These are phyloP conservation scores for Aureobasidium sp. DNA, from an alignment of 2,329 filamentous ascomycete genomes.

Conservation along the genomic window DNA sequence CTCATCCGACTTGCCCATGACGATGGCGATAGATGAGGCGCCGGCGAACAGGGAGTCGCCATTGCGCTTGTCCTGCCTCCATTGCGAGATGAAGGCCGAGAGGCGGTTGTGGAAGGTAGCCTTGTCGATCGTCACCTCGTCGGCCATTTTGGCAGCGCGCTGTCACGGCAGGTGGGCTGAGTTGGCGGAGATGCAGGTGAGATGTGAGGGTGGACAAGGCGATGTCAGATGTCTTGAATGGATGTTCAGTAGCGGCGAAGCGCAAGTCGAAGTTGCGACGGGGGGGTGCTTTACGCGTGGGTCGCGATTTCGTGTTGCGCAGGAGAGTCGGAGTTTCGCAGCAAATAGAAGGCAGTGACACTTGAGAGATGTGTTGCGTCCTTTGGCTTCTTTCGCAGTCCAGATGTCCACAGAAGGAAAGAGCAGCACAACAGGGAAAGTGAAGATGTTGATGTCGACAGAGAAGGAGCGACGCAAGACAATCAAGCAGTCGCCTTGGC, in stretches of 20 bases:
- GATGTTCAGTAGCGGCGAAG: constrained; percentile 3
- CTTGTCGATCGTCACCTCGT: constrained; percentile 92
- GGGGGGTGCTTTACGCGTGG: background rate
- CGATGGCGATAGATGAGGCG: constrained; percentile 73
- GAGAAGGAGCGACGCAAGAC: background rate
- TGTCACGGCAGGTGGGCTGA: background rate
- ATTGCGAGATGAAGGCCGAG: constrained; percentile 75
- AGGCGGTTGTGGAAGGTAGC: constrained; percentile 90
- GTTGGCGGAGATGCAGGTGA: background rate
- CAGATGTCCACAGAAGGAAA: background rate
- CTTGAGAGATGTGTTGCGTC: background rate
- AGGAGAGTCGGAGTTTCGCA: background rate
- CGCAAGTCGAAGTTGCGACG: constrained; percentile 2
- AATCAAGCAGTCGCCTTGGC: constrained; percentile 4
- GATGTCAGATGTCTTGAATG: background rate
- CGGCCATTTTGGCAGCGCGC: constrained; percentile 43
- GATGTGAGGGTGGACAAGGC: background rate
- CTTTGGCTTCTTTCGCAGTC: background rate
- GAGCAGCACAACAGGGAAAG: background rate
- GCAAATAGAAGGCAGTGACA: background rate
- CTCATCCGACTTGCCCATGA: constrained; percentile 94
- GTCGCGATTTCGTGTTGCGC: constrained; percentile 2
- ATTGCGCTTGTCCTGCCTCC: constrained; percentile 91
- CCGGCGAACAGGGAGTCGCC: constrained; percentile 79
- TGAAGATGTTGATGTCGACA: background rate